Percentiles rank a stretch among this genome's conserved stretches.
These are phyloP conservation scores for Crithidia bombi DNA, from an alignment of 208 protist genomes.

Conservation along the genomic window DNA sequence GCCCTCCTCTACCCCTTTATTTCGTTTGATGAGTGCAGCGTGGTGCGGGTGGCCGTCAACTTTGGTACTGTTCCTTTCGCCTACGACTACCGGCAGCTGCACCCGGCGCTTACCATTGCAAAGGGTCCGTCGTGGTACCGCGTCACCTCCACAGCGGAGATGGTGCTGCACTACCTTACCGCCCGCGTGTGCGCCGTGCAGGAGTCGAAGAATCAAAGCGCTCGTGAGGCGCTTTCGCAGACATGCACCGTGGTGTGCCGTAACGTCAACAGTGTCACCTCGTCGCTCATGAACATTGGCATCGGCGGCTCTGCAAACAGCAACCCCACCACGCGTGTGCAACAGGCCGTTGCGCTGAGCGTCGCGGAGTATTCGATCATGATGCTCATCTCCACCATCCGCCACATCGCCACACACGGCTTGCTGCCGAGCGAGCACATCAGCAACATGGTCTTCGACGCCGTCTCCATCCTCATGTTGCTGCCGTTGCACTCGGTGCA, in stretches of 20 bases:
- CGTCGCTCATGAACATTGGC: slow-evolving; percentile 71
- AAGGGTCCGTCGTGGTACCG: slow-evolving; percentile 76
- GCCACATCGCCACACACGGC: slow-evolving; percentile 57
- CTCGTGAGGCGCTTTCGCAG: slow-evolving; percentile 50
- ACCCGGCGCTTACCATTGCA: slow-evolving; percentile 54
- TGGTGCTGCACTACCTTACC: slow-evolving; percentile 80
- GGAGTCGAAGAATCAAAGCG: slow-evolving; percentile 39
- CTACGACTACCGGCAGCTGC: slow-evolving; percentile 84
- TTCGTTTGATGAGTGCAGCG: slow-evolving; percentile 59
- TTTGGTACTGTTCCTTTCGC: slow-evolving; percentile 78
- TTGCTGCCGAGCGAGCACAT: slow-evolving; percentile 36
- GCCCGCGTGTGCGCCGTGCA: slow-evolving; percentile 66
- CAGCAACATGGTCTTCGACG: slow-evolving; percentile 78
- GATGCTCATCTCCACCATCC: slow-evolving; percentile 80
- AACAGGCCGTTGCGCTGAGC: slow-evolving; percentile 65
- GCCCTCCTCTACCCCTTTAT: slow-evolving; percentile 67
- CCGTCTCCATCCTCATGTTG: slow-evolving; percentile 81
- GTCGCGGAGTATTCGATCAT: slow-evolving; percentile 79
- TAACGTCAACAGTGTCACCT: slow-evolving; percentile 70
- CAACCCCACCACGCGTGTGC: slow-evolving; percentile 43
- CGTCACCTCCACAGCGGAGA: slow-evolving; percentile 73
- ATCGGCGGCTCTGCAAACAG: slow-evolving; percentile 33
- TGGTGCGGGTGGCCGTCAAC: slow-evolving; percentile 74
- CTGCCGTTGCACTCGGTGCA: slow-evolving; percentile 84
- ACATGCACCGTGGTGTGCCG: slow-evolving; percentile 80